phyloP scores from a whole-genome alignment of 1,284 basidiomycete species.

The Inonotus obliquus region DNA sequence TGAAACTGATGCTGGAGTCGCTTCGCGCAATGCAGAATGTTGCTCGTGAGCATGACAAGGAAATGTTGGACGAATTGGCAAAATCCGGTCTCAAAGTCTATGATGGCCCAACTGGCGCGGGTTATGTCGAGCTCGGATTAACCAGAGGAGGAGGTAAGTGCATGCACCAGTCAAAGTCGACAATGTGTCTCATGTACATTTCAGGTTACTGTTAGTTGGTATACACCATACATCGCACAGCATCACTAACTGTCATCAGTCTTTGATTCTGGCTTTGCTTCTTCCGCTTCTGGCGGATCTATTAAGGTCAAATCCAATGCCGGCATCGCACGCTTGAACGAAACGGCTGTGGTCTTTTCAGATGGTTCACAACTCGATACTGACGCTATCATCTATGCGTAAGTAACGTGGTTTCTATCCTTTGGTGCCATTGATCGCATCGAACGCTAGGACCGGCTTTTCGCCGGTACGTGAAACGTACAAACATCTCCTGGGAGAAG shows the following conservation, averaged over 20 bases:
- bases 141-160: constrained; percentile 27
- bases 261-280: constrained; percentile 37
- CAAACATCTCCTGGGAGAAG: constrained; percentile 22
- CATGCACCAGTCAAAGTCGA: neutral
- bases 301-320: constrained; percentile 29
- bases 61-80: constrained; percentile 32
- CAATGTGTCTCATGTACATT: constrained; percentile 3
- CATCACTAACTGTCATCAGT: constrained; percentile 20
- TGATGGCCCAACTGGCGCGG: constrained; percentile 28
- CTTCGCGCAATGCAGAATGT: constrained; percentile 31
- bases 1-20: constrained; percentile 24
- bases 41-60: constrained; percentile 29
- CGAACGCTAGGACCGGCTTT: constrained; percentile 23
- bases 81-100: constrained; percentile 37
- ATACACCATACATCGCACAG: neutral
- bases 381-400: constrained; percentile 31
- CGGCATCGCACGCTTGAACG: constrained; percentile 26
- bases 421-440: no score
- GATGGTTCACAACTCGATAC: constrained; percentile 30
- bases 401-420: no score
- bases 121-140: constrained; percentile 24
- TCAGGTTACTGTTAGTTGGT: constrained; percentile 7
- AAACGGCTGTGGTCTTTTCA: constrained; percentile 27
- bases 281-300: constrained; percentile 27
- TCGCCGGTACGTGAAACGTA: neutral